phyloP scores from a whole-genome alignment of 2,329 filamentous ascomycete genomes.

The Torrubiellomyces zombiae region DNA sequence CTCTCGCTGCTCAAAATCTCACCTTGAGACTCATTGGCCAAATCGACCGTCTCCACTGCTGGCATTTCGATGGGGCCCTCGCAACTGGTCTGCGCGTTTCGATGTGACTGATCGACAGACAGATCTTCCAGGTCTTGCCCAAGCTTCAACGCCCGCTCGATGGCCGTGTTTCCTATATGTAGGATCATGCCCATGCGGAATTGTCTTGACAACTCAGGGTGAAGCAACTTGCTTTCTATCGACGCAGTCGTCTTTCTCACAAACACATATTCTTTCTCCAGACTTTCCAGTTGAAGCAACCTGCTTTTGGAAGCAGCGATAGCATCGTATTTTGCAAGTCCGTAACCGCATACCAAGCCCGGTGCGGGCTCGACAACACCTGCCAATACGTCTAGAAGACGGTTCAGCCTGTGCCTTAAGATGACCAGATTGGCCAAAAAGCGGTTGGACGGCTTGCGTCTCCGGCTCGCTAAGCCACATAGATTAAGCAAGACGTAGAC shows the following conservation, averaged over 20 bases:
- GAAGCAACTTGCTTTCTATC: conserved; percentile 19
- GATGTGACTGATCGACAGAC: no score
- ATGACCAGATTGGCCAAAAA: conserved; percentile 12
- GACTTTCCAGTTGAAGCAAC: conserved; percentile 16
- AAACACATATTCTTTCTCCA: conserved; percentile 15
- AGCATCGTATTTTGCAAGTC: not conserved
- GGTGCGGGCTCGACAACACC: conserved; percentile 5
- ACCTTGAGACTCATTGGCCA: no score
- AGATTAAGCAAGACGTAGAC: conserved; percentile 19
- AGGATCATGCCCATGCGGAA: conserved; percentile 15
- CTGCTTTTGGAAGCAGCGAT: conserved; percentile 8
- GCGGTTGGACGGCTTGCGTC: conserved; percentile 3
- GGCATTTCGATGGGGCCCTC: no score
- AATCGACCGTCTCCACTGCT: no score
- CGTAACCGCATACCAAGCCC: not conserved
- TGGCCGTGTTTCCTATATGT: conserved; percentile 10
- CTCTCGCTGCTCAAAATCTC: no score
- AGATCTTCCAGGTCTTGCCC: conserved; percentile 7
- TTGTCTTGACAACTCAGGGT: conserved; percentile 10
- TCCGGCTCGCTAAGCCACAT: conserved; percentile 12
- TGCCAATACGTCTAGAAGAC: conserved; percentile 10
- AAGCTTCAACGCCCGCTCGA: conserved; percentile 8
- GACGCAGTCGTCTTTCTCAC: conserved; percentile 13
- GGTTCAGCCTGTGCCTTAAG: conserved; percentile 7
- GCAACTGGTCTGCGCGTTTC: no score